Evolutionary conservation across 331 rosid species (phyloP), one percentile per base, ranked within the genome.

Genomic region (Prunus yedoensis): DNA sequence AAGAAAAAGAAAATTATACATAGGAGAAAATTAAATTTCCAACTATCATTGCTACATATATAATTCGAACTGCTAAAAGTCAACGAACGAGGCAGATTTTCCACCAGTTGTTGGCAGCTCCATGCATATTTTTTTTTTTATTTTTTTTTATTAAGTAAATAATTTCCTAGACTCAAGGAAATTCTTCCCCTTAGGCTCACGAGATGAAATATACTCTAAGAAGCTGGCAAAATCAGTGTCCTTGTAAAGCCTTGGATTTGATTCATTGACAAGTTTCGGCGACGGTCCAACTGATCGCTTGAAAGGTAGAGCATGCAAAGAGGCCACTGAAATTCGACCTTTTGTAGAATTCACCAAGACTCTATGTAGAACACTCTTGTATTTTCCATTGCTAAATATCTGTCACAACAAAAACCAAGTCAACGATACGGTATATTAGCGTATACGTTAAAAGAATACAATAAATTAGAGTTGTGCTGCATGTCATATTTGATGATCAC

Each of bases 361-460:
- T 76, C 97, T 90, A 14, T 92, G 97, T 7, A 90, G 60, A 47
- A 90, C 97, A 60, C 97, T 92, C 85, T 80, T 87, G 91, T 87
- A 92, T 32, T 67, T 92, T 12, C 96, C 96, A 2, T 92, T 92
- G 88, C 96, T 89, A 68, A 82, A 84, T 70, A 92, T 90, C 97
- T 89, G 83, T 25, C 13, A 23, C 45, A 16, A 53, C 11, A 71
- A 77, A 60, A 50, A 10, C 7, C 59, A 18, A 68, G 23, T 66
- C 27, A 62, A n/a, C 15, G 10, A 63, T 3, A 61, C 27, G 28
- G 35, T 45, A 52, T 18, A 53, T 53, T n/a, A 8, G 59, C 13
- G 8, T 54, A 54, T 54, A 8, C 7, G 2, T 35, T 35, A 35
- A 35, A 35, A 35, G 8, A 35, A 35, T 5, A 35, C 41, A 35